These are phyloP conservation scores for Diplotaxis tenuifolia DNA, from an alignment of 345 rosid species.

Conservation along the genomic window DNA sequence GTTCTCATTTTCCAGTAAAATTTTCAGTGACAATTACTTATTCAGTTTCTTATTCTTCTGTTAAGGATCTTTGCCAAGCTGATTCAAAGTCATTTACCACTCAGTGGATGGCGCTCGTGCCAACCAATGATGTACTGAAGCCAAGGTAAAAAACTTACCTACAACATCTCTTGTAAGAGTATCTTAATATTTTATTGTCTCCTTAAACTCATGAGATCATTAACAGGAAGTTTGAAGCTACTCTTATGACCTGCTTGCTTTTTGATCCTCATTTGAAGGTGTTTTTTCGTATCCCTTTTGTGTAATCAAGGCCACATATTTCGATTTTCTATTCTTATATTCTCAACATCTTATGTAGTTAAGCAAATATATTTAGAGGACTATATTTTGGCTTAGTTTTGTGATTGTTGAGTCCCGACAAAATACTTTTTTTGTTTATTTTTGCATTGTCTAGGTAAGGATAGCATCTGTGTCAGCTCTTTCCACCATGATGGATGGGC, in stretches of 20 bases:
- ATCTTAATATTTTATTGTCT: slow-evolving; percentile 17
- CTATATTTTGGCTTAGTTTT: slow-evolving; percentile 7
- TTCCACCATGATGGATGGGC: slow-evolving; percentile 85
- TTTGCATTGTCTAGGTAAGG: slow-evolving; percentile 61
- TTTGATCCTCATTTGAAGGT: slow-evolving; percentile 92
- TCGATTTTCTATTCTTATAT: slow-evolving; percentile 9
- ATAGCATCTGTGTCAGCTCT: slow-evolving; percentile 76
- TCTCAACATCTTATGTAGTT: slow-evolving; percentile 14
- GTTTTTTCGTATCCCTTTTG: slow-evolving; percentile 19
- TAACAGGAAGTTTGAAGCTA: slow-evolving; percentile 74
- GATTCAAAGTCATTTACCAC: slow-evolving; percentile 84
- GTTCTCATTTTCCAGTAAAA: neutral
- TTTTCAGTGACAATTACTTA: slow-evolving; percentile 5
- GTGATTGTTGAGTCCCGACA: slow-evolving; percentile 15
- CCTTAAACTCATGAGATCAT: slow-evolving; percentile 29
- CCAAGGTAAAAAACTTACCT: slow-evolving; percentile 52
- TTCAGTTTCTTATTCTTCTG: slow-evolving; percentile 12
- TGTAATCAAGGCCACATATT: neutral
- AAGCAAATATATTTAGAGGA: neutral
- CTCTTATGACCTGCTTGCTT: slow-evolving; percentile 80
- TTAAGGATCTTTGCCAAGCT: slow-evolving; percentile 85
- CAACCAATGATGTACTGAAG: slow-evolving; percentile 71
- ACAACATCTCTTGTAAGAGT: slow-evolving; percentile 7
- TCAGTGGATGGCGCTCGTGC: slow-evolving; percentile 88
- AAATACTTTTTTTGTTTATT: neutral